Percentiles rank a stretch among this genome's conserved stretches.
phyloP scores from a whole-genome alignment of 331 rosid species.

The Acacia pycnantha region DNA sequence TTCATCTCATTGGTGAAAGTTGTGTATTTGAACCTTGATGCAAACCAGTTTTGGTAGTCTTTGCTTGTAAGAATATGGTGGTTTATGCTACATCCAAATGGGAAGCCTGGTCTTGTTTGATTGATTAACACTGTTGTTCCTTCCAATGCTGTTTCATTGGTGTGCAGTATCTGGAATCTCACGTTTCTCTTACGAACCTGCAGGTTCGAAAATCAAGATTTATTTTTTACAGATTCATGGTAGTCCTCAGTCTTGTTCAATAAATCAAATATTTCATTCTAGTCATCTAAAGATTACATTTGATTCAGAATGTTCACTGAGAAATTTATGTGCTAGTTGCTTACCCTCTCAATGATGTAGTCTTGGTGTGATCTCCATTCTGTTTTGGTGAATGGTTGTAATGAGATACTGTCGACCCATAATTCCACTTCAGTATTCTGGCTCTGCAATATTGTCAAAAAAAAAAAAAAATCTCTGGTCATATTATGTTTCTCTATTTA shows the following conservation, averaged over 20 bases:
- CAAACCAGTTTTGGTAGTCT: slow-evolving; percentile 63
- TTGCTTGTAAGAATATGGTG: slow-evolving; percentile 47
- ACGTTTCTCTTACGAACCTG: slow-evolving; percentile 60
- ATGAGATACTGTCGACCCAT: slow-evolving; percentile 75
- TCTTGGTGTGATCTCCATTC: slow-evolving; percentile 85
- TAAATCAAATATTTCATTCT: background rate
- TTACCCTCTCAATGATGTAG: slow-evolving; percentile 52
- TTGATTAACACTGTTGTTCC: slow-evolving; percentile 40
- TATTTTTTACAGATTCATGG: background rate
- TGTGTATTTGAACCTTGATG: slow-evolving; percentile 56
- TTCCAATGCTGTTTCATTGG: slow-evolving; percentile 41
- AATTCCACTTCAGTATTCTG: slow-evolving; percentile 53
- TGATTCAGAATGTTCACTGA: background rate
- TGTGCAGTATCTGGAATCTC: slow-evolving; percentile 42
- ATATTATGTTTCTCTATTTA: background rate
- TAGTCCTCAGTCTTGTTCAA: background rate
- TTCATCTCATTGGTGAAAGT: slow-evolving; percentile 84
- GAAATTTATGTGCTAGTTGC: background rate
- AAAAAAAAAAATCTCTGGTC: background rate
- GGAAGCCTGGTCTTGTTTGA: slow-evolving; percentile 46
- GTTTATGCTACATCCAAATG: slow-evolving; percentile 73
- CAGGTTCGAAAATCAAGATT: slow-evolving; percentile 17
- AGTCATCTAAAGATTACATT: background rate
- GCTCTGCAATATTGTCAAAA: slow-evolving; percentile 41
- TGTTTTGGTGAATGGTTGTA: slow-evolving; percentile 68